Conservation (phyloP, 1,139 yeast species). For the Yamadazyma triangularis region DNA sequence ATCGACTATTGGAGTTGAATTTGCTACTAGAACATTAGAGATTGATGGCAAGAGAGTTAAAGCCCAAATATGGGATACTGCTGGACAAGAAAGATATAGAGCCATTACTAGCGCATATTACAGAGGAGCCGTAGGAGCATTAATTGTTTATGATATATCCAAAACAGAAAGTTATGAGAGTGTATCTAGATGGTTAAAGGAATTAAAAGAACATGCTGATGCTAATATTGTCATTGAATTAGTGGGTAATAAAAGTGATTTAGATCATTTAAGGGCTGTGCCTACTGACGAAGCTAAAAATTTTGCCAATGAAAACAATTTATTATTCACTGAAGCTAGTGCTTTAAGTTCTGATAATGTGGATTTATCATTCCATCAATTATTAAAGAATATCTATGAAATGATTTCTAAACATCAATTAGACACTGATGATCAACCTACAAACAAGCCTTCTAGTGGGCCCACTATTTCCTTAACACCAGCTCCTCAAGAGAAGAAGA, state of each 20-base stretch:
- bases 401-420: constrained; percentile 85
- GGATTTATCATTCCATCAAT: constrained; percentile 88
- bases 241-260: constrained; percentile 84
- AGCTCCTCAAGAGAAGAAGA: constrained; percentile 75
- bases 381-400: constrained; percentile 87
- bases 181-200: constrained; percentile 93
- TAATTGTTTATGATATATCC: constrained; percentile 92
- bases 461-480: constrained; percentile 93
- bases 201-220: constrained; percentile 94
- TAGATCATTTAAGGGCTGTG: constrained; percentile 92
- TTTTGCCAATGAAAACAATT: constrained; percentile 89
- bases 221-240: constrained; percentile 94
- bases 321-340: constrained; percentile 94
- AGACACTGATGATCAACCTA: constrained; percentile 51
- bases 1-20: constrained; percentile 96
- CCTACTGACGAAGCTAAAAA: constrained; percentile 97
- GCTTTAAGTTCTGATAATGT: constrained; percentile 95
- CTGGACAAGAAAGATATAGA: constrained; percentile 97
- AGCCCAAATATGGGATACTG: constrained; percentile 99
- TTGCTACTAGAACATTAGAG: constrained; percentile 93
- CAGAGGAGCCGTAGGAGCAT: constrained; percentile 97
- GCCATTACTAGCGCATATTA: constrained; percentile 97
- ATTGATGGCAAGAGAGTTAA: constrained; percentile 94
- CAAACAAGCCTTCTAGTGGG: constrained; percentile 58
- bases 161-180: constrained; percentile 91